Evolutionary conservation across 163 green algal species (phyloP).

Genomic region (Dunaliella salina): DNA sequence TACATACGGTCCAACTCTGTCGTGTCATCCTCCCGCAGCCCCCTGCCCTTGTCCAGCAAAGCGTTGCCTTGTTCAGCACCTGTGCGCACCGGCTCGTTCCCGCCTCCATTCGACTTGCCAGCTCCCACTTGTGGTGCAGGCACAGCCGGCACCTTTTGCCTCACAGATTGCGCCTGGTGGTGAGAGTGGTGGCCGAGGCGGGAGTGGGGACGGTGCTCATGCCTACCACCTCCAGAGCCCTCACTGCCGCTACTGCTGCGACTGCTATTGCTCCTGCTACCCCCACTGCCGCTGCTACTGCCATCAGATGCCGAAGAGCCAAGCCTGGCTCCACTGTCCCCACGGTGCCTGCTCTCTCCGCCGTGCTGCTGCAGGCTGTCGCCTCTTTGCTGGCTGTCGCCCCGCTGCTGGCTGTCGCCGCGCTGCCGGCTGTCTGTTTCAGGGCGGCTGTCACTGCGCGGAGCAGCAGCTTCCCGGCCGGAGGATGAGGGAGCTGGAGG

Average conservation of each 20-base stretch:
- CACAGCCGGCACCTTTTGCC: background rate
- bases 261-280: background rate
- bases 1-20: background rate
- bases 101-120: background rate
- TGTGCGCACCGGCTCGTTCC: background rate
- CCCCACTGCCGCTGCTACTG: background rate
- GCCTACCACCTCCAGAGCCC: background rate
- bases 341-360: background rate
- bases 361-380: background rate
- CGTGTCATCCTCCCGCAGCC: background rate
- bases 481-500: background rate
- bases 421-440: too few species aligned
- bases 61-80: background rate
- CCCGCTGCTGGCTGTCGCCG: background rate
- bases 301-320: background rate
- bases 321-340: background rate
- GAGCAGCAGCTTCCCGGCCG: background rate
- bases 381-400: background rate
- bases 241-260: background rate
- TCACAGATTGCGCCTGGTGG: background rate
- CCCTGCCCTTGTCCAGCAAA: background rate
- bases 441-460: too few species aligned
- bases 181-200: background rate
- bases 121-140: background rate
- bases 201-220: background rate